Evolutionary conservation across 1,284 basidiomycete genomes (phyloP), one percentile per base, ranked within the genome.

Genomic region (Marasmius sp.): DNA sequence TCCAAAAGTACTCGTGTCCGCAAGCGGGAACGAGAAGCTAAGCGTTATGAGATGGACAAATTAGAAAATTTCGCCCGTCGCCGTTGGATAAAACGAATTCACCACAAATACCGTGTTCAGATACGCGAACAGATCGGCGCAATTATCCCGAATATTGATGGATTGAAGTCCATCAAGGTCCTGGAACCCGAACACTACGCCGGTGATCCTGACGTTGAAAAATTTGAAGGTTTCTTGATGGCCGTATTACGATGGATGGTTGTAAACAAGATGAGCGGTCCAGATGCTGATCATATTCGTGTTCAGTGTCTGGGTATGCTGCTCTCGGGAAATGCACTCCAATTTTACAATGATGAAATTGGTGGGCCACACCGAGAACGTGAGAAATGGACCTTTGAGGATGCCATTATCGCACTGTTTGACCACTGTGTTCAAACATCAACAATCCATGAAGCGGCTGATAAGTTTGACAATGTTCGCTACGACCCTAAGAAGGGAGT

Each of bases 351-450:
- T n/a, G 57, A 60, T 20, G 53, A 65, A 37, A 64, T 69, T 2
- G 36, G 60, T 3, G 48, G 53, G n/a, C 22, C 57, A 20, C 54
- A 65, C 18, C 60, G 61, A 11, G 7, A 39, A 4, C 38, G 55
- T 33, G 20, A 20, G 1, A 1, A 49, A 1, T 70, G 67, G 67
- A 64, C 45, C 0, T 66, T 67, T 49, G 56, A 65, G 33, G 51
- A 65, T 9, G 55, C 64, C 14, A 64, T 69, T 3, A 33, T 61
- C 37, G 65, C 59, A 36, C 38, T 69, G 43, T 69, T 64, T 57
- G 61, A 67, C 38, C 57, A 62, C 12, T 70, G 66, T 58, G 60
- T 70, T 7, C 65, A 66, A 37, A 45, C 67, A 1, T 56, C 64
- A 0, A 64, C 65, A 6, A 59, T 68, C 41, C 64, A 70, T 16